Base-by-base conservation (phyloP, 441 rosid species). In the Syzygium malaccense region DNA sequence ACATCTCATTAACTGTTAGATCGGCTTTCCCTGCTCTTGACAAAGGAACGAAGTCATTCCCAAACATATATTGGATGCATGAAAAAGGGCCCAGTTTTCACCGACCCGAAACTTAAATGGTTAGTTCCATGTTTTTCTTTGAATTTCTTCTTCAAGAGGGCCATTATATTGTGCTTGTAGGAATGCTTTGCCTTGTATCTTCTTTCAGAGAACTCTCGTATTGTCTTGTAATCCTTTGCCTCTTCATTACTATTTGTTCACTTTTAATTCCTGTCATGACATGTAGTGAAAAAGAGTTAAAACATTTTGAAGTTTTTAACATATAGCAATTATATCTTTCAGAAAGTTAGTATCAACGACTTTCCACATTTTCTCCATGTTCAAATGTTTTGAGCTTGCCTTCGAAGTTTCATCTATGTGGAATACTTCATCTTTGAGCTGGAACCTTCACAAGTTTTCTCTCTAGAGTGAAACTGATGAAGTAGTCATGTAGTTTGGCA, bases 51-150 rank as follows among this genome's bases (percentile, higher is more conserved):
- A 87, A 32, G 93, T 89, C 97, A 95, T 93, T 91, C 98, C 49
- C 97, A 94, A 91, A 96, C 98, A 85, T 98, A 98, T 91, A 93
- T 98, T 48, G 99, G 99, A 88, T 97, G 99, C 95, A 87, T 96
- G 96, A 97, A 96, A 86, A 96, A 96, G 91, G 98, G 99, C 88
- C 96, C 96, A 3, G 97, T 96, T 87, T 96, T 96, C 89, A 95
- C 95, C 86, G 95, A 97, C 94, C 96, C 97, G 57, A 95, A 94
- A 86, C 94, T 96, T 30, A 97, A 96, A 93, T 95, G 98, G 99
- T 95, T 45, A 86, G 96, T 90, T 78, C 45, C 89, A 11, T 26
- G 88, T 56, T 71, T 78, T 55, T 85, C 18, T 32, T 41, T 56
- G 62, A 55, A 12, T 57, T 86, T 56, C 13, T 85, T 2, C 28